These are phyloP conservation scores for Aspergillus cejpii DNA, from an alignment of 2,329 filamentous ascomycete species.

Conservation along the genomic window DNA sequence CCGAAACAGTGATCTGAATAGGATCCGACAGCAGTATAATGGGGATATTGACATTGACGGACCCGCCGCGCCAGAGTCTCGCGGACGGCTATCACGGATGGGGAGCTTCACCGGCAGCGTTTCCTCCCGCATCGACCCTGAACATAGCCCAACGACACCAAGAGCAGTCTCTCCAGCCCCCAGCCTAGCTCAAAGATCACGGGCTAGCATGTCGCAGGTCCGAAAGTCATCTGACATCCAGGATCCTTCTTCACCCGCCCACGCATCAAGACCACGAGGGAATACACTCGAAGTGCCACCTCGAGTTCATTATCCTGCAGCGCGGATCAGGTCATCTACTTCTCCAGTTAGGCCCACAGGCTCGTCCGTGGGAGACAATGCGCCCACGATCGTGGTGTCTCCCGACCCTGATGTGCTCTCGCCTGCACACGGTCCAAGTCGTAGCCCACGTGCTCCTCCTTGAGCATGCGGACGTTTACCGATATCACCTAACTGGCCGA, in stretches of 20 bases:
- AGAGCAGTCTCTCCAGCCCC: neutral
- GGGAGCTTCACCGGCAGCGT: neutral
- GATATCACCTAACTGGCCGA: neutral
- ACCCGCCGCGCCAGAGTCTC: neutral
- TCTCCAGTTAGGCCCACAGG: neutral
- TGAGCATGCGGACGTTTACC: neutral
- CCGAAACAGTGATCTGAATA: constrained; percentile 40
- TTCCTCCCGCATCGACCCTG: neutral
- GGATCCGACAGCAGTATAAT: constrained; percentile 36
- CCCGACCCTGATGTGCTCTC: neutral
- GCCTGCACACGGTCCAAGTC: neutral
- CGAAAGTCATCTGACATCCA: neutral
- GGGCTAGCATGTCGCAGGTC: neutral
- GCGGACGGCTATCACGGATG: neutral
- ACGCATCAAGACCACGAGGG: neutral
- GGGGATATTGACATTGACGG: neutral
- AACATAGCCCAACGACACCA: neutral
- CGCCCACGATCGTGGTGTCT: neutral
- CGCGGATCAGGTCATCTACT: neutral
- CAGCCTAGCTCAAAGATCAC: neutral
- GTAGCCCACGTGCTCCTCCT: neutral
- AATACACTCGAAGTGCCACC: neutral
- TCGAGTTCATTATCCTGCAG: neutral
- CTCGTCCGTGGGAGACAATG: neutral
- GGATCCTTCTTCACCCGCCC: neutral